These are phyloP conservation scores for Arachnomyces sp. DNA, from an alignment of 2,329 filamentous ascomycete species.

Conservation along the genomic window DNA sequence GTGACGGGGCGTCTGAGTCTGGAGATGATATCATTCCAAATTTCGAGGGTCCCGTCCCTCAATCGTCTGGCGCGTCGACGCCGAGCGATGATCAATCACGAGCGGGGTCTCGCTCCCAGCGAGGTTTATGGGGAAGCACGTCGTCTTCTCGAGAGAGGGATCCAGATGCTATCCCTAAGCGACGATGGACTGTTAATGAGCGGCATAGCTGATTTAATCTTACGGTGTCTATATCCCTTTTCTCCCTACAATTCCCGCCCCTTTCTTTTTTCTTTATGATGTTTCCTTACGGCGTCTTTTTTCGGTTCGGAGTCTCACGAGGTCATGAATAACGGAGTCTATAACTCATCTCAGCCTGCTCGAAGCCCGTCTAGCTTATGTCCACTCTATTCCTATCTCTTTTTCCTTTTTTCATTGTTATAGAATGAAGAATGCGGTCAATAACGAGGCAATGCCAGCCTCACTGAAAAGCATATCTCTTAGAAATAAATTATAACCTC, in stretches of 20 bases:
- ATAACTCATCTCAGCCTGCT: not conserved
- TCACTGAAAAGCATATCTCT: no score
- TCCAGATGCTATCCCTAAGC: conserved; percentile 18
- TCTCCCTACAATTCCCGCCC: conserved; percentile 10
- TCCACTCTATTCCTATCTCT: no score
- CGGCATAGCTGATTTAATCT: conserved; percentile 12
- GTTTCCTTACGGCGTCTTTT: conserved; percentile 15
- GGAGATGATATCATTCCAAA: conserved; percentile 30
- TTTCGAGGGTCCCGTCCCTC: conserved; percentile 23
- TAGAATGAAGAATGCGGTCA: no score
- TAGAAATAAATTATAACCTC: no score
- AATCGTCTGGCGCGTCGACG: not conserved
- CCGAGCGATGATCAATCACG: conserved; percentile 14
- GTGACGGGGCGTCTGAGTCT: conserved; percentile 13
- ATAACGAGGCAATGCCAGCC: no score
- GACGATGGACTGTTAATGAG: conserved; percentile 34
- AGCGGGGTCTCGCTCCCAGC: conserved; percentile 23
- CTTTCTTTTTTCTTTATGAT: no score
- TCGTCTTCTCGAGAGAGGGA: conserved; percentile 23
- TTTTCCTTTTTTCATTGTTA: no score
- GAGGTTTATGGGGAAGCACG: conserved; percentile 31
- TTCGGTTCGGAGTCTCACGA: not conserved
- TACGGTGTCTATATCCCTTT: no score
- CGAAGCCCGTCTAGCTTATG: no score
- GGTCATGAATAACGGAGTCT: not conserved